Evolutionary conservation across 1,139 yeast genomes (phyloP), one percentile per base, ranked within the genome.

Genomic region (Yamadazyma kanchanaburiensis): DNA sequence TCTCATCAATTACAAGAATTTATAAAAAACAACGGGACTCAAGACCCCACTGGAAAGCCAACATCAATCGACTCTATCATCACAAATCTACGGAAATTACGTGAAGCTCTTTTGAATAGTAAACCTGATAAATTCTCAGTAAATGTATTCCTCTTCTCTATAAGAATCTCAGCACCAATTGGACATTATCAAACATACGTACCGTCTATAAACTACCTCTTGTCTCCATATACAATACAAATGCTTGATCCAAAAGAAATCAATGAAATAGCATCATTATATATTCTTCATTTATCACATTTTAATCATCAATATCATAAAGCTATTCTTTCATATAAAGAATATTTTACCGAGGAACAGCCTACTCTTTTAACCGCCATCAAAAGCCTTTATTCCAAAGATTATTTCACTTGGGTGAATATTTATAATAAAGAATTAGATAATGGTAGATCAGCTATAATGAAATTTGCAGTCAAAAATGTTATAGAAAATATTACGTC

Each of bases 131-230:
- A 57, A 1, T 75, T 77, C 35, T 45, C 66, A 12, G 61, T 61
- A 28, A 48, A 57, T 12, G 81, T 77, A n/a, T 73, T 65, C 40
- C 36, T 77, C 25, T 67, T 64, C 32, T 75, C 81, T 0, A 59
- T 72, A 4, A 48, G 78, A 27, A 55, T 74, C 4, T 55, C 78
- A 0, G 53, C 74, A 0, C 54, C 64, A 4, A 49, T 68, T 4
- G 77, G 77, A 3, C 74, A 73, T 39, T 70, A 73, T 41, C 78
- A 75, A 37, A 71, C 83, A 1, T 78, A 76, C 41, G 39, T 77
- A 1, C 82, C 84, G 1, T 61, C 78, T 28, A 68, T 75, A 6
- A 51, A 51, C 24, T 68, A 64, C 40, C 48, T 75, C 9, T 48
- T 75, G 12, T 37, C 32, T 6, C 38, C 38, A 1, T 33, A 37